These are phyloP conservation scores for Pittosporum tobira DNA, from an alignment of 129 eudicot species.

Conservation along the genomic window DNA sequence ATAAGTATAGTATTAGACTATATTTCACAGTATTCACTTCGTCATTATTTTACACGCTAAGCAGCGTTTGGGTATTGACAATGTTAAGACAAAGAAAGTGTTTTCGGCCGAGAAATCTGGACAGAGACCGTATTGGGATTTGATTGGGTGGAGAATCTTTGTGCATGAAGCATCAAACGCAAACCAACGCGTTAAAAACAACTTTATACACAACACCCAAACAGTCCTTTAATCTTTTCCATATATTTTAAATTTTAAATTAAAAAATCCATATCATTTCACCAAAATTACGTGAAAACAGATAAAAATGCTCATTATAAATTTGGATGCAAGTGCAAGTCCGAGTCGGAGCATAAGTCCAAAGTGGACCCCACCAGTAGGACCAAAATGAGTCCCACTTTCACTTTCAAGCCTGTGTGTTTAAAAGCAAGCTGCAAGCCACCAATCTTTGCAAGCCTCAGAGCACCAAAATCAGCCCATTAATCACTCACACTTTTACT, in stretches of 20 bases:
- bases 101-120: background rate
- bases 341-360: background rate
- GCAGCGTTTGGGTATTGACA: background rate
- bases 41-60: background rate
- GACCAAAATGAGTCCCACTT: slow-evolving; percentile 8
- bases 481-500: background rate
- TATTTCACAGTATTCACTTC: background rate
- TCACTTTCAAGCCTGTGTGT: slow-evolving; percentile 7
- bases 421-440: slow-evolving; percentile 3
- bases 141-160: slow-evolving; percentile 19
- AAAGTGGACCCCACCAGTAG: background rate
- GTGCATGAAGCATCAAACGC: background rate
- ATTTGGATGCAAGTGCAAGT: background rate
- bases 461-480: background rate
- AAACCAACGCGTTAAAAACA: background rate
- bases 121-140: slow-evolving; percentile 13
- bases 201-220: slow-evolving; percentile 18
- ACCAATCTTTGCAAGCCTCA: background rate
- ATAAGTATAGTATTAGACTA: too few species aligned
- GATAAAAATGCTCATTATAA: background rate
- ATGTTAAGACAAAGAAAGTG: background rate
- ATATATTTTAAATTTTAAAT: too few species aligned
- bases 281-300: background rate
- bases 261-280: background rate
- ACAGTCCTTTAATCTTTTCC: slow-evolving; percentile 1